phyloP scores from a whole-genome alignment of 2,329 filamentous ascomycete genomes.

The Penicillium sp. region DNA sequence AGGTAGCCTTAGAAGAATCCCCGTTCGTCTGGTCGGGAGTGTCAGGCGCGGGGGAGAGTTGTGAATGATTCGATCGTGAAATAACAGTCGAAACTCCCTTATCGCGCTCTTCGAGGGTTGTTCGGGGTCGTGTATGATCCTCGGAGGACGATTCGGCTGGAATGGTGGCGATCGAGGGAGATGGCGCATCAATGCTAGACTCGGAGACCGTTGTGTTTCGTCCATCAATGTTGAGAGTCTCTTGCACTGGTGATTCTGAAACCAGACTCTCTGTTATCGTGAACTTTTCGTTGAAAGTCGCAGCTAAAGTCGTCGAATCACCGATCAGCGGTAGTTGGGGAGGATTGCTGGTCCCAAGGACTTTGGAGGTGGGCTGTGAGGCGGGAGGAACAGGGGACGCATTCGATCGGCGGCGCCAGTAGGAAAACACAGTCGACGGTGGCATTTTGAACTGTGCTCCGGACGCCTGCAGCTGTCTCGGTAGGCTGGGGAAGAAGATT shows the following conservation, averaged over 20 bases:
- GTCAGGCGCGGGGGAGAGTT: constrained; percentile 27
- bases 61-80: constrained; percentile 34
- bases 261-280: constrained; percentile 23
- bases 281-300: constrained; percentile 34
- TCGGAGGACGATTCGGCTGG: constrained; percentile 35
- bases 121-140: constrained; percentile 34
- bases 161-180: constrained; percentile 36
- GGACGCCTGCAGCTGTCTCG: constrained; percentile 22
- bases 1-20: constrained; percentile 38
- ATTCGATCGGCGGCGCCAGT: constrained; percentile 45
- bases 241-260: constrained; percentile 23
- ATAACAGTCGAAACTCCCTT: constrained; percentile 26
- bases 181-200: constrained; percentile 28
- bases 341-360: constrained; percentile 30
- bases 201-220: constrained; percentile 29
- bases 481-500: constrained; percentile 17
- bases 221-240: constrained; percentile 31
- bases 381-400: constrained; percentile 34
- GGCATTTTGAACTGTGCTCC: constrained; percentile 33
- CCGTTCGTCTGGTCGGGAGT: constrained; percentile 33
- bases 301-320: constrained; percentile 33
- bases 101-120: constrained; percentile 37
- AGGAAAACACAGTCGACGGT: constrained; percentile 45
- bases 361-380: constrained; percentile 29
- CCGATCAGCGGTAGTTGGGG: constrained; percentile 41